Percentiles rank a stretch among this genome's conserved stretches.
Evolutionary conservation across 78 protist species (phyloP).

Genomic region (Dictyostelium capitatum): DNA sequence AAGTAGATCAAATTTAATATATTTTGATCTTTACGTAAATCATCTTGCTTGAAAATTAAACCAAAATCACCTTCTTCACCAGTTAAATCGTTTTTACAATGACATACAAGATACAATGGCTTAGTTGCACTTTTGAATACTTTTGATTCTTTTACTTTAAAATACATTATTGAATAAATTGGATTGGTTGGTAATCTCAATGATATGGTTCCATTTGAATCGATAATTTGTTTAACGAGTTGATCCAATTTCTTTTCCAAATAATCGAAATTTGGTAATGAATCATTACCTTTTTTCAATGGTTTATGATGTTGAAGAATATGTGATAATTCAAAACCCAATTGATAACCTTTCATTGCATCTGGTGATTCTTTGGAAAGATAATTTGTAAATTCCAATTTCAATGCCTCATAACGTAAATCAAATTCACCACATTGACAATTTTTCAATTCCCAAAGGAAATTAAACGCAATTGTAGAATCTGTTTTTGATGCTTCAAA

Average conservation of each 20-base stretch:
- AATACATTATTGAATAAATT: neutral
- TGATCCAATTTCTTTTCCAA: neutral
- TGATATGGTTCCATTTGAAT: neutral
- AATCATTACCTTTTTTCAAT: neutral
- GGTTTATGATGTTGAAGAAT: constrained; percentile 25
- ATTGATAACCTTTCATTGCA: neutral
- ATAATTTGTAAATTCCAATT: neutral
- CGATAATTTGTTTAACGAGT: neutral
- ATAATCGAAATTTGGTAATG: neutral
- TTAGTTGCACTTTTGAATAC: constrained; percentile 40
- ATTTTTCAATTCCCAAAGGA: constrained; percentile 67
- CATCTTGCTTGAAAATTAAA: constrained; percentile 75
- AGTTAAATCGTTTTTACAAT: neutral
- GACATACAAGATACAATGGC: constrained; percentile 21
- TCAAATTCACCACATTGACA: constrained; percentile 30
- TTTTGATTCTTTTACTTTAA: neutral
- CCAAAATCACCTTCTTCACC: neutral
- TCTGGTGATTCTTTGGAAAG: neutral
- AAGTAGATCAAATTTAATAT: constrained; percentile 93
- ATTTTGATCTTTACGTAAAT: constrained; percentile 59
- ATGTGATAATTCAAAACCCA: constrained; percentile 25
- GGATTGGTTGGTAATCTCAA: constrained; percentile 50
- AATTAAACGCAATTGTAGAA: constrained; percentile 12
- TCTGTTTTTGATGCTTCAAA: constrained; percentile 2
- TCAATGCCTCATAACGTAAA: constrained; percentile 36